Conservation (phyloP, 2,329 filamentous ascomycete species). For the Cladosporium velox region DNA sequence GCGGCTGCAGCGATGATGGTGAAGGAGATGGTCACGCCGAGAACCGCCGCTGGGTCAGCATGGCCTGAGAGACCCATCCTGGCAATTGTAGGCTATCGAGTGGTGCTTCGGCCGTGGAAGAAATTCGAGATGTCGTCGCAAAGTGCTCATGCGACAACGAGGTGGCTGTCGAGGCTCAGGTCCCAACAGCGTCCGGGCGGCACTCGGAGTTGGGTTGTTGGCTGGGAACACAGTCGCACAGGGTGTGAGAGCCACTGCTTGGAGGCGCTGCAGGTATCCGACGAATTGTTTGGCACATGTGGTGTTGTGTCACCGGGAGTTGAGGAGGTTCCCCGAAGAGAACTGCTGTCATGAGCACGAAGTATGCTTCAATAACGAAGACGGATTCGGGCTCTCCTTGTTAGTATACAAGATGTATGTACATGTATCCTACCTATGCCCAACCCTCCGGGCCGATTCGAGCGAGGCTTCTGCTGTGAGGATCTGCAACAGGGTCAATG, state of each 20-base stretch:
- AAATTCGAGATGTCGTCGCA: neutral
- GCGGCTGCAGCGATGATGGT: slow-evolving; percentile 27
- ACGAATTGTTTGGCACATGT: slow-evolving; percentile 6
- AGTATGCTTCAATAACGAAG: neutral
- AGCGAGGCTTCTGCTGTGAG: neutral
- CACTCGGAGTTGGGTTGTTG: neutral
- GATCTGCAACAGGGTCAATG: neutral
- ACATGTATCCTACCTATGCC: neutral
- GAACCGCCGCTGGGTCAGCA: slow-evolving; percentile 26
- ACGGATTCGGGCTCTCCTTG: neutral
- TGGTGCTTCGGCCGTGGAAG: neutral
- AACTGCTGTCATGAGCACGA: neutral
- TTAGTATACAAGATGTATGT: neutral
- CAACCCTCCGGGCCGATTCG: neutral
- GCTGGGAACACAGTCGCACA: slow-evolving; percentile 8
- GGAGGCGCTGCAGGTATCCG: slow-evolving; percentile 13
- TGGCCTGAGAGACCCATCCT: slow-evolving; percentile 27
- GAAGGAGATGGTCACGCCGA: slow-evolving; percentile 27
- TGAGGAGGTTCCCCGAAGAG: neutral
- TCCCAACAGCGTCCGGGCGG: neutral
- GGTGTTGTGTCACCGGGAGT: slow-evolving; percentile 4
- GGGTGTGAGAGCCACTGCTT: neutral
- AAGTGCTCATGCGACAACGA: neutral
- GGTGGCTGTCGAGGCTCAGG: slow-evolving; percentile 7
- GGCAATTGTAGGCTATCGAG: neutral